Conservation (phyloP, 805 yeast genomes). For the Metschnikowia peoriensis region DNA sequence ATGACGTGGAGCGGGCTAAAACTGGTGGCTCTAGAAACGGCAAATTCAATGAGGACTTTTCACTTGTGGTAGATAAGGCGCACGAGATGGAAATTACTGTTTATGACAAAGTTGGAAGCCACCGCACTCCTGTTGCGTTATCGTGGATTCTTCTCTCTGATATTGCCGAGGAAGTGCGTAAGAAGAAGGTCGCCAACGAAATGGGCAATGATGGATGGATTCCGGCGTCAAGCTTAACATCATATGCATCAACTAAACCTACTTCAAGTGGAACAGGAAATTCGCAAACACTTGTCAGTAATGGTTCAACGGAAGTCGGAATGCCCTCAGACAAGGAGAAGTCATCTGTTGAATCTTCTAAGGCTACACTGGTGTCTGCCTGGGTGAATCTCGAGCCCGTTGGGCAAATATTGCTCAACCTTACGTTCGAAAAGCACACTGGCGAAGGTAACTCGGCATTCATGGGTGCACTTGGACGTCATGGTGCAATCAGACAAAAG, state of each 20-base stretch:
- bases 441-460: slow-evolving; percentile 36
- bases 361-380: slow-evolving; percentile 53
- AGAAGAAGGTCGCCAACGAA: slow-evolving; percentile 72
- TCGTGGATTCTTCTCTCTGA: slow-evolving; percentile 90
- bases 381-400: slow-evolving; percentile 95
- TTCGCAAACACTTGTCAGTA: slow-evolving; percentile 2
- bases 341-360: slow-evolving; percentile 6
- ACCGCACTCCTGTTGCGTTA: slow-evolving; percentile 81
- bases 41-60: slow-evolving; percentile 80
- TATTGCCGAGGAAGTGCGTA: slow-evolving; percentile 90
- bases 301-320: background rate
- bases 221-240: slow-evolving; percentile 58
- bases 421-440: slow-evolving; percentile 72
- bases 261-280: slow-evolving; percentile 1
- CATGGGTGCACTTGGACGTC: slow-evolving; percentile 64
- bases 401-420: slow-evolving; percentile 78
- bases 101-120: slow-evolving; percentile 71
- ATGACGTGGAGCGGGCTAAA: slow-evolving; percentile 78
- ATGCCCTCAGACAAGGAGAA: background rate
- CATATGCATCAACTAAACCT: slow-evolving; percentile 5
- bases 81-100: slow-evolving; percentile 88
- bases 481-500: slow-evolving; percentile 95
- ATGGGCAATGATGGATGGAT: slow-evolving; percentile 82
- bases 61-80: slow-evolving; percentile 80
- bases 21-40: slow-evolving; percentile 76